These are phyloP conservation scores for Odonthalia washingtoniensis DNA, from an alignment of 31 red algal genomes.

Conservation along the genomic window DNA sequence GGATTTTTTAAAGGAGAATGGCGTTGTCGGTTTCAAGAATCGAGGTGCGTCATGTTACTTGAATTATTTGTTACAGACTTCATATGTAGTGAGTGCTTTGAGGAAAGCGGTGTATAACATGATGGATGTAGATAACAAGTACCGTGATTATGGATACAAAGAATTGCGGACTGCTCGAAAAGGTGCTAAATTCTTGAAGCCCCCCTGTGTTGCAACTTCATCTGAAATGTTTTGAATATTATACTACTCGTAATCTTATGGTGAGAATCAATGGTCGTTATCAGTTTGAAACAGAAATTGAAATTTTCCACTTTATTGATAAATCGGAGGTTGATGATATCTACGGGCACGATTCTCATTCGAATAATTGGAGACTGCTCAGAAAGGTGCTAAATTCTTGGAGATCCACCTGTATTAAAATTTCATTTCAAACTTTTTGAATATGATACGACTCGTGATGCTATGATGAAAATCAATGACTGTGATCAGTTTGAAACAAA, in stretches of 20 bases:
- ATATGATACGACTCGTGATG: conserved; percentile 87
- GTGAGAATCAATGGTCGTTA: conserved; percentile 97
- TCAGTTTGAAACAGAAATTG: conserved; percentile 84
- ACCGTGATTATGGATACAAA: conserved; percentile 87
- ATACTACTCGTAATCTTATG: conserved; percentile 81
- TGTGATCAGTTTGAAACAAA: conserved; percentile 85
- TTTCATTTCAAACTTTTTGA: conserved; percentile 97
- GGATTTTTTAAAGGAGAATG: conserved; percentile 93
- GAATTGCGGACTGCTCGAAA: conserved; percentile 87
- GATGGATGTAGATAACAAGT: conserved; percentile 98
- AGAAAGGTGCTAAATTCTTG: conserved; percentile 88
- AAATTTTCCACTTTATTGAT: conserved; percentile 77
- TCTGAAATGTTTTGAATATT: conserved; percentile 92
- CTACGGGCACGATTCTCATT: no score
- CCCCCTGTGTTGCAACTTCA: conserved; percentile 95
- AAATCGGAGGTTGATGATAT: no score
- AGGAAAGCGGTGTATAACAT: conserved; percentile 93
- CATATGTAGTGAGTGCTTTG: conserved; percentile 93
- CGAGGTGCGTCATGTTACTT: conserved; percentile 99
- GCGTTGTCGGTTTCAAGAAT: conserved; percentile 97
- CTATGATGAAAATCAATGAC: conserved; percentile 99
- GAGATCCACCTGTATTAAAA: conserved; percentile 91
- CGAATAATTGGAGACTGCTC: no score
- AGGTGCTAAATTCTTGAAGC: conserved; percentile 80
- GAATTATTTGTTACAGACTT: conserved; percentile 97